Base-by-base conservation (phyloP, 768 basidiomycete genomes). In the Pleurotus salmoneostramineus region DNA sequence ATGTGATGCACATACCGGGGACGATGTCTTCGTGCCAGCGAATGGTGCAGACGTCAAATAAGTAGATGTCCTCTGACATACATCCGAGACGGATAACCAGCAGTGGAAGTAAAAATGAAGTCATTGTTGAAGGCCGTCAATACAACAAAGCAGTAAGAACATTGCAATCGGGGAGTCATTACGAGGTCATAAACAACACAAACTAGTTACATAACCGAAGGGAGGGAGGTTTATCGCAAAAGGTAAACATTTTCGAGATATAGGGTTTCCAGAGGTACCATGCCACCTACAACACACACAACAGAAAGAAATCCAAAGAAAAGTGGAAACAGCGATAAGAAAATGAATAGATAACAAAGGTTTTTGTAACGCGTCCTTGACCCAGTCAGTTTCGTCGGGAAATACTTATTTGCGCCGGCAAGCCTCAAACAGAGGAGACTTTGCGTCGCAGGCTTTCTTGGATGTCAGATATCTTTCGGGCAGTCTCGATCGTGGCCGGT, bases 401-500 rank as follows among this genome's bases (percentile, higher is more conserved):
- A n/a, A 10, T 40, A n/a, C 1, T 40, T 8, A 40, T 40, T 10
- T 40, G 37, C n/a, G n/a, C n/a, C 10, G 37, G 37, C n/a, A 10
- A n/a, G 50, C 48, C 57, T 61, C n/a, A 65, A 36, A 50, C 46
- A 42, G 61, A 56, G 52, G 61, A 61, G 51, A 72, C 71, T 66
- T 82, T 83, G 63, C 79, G 76, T 50, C 79, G 75, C 62, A 93
- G 79, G 62, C 78, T 82, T 15, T 91, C 89, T 70, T 90, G 88
- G 56, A 92, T 83, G 36, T 93, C 91, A 44, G 83, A 74, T 60
- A 93, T 83, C 52, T 79, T 80, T 64, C 89, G 82, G 31, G 83
- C 82, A 35, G 85, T 83, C 52, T 93, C 91, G 58, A 84, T 73
- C 54, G 84, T 77, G 33, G 82, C 81, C 42, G 87, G 77, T 56